These are phyloP conservation scores for Dothidotthia symphoricarpi DNA, from an alignment of 2,329 filamentous ascomycete species.

Conservation along the genomic window DNA sequence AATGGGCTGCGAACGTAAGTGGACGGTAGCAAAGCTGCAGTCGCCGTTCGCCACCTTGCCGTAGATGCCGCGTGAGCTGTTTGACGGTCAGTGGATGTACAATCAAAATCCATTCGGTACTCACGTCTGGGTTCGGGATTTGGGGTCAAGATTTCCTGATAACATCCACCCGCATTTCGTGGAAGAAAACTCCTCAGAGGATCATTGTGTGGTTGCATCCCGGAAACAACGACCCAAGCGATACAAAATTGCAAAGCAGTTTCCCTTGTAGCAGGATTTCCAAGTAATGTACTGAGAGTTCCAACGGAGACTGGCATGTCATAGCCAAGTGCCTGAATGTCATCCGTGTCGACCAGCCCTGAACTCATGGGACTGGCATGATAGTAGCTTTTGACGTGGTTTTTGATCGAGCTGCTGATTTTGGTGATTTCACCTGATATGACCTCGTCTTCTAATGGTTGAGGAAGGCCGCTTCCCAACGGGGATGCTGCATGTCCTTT, in stretches of 20 bases:
- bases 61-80: conserved; percentile 20
- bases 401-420: conserved; percentile 36
- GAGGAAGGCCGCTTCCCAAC: conserved; percentile 21
- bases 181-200: conserved; percentile 28
- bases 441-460: conserved; percentile 36
- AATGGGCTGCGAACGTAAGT: conserved; percentile 28
- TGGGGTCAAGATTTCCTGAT: conserved; percentile 13
- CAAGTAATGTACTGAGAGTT: conserved; percentile 29
- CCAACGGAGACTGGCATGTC: conserved; percentile 23
- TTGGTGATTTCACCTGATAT: conserved; percentile 34
- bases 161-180: conserved; percentile 16
- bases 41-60: conserved; percentile 34
- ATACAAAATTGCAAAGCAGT: conserved; percentile 33
- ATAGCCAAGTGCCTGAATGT: conserved; percentile 22
- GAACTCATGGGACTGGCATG: conserved; percentile 20
- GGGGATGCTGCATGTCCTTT: conserved; percentile 8
- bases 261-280: conserved; percentile 26
- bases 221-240: conserved; percentile 30
- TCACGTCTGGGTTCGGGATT: conserved; percentile 17
- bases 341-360: conserved; percentile 22
- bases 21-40: conserved; percentile 30
- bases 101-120: background rate
- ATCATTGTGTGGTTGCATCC: conserved; percentile 17
- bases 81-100: too few relatives aligned
- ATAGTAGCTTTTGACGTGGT: conserved; percentile 41